Evolutionary conservation across 2,329 filamentous ascomycete genomes (phyloP).

Genomic region (Sclerotinia nivalis): DNA sequence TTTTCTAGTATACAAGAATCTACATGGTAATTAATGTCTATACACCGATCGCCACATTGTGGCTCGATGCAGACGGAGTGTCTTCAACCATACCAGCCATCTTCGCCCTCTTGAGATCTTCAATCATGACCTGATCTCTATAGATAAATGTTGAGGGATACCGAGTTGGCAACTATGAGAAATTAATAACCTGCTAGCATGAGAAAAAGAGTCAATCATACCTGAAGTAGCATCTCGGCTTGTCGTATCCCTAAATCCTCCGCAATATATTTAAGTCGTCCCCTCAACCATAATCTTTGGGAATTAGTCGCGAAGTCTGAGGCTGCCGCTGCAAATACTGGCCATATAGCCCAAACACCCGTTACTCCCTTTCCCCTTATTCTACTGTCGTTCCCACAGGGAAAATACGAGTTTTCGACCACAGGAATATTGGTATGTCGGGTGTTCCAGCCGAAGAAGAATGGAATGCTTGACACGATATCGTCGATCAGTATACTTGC

Average conservation of each 20-base stretch:
- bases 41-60: too few species aligned
- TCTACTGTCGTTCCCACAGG: constrained; percentile 48
- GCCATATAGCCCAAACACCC: constrained; percentile 35
- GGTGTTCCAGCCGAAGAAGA: constrained; percentile 53
- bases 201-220: constrained; percentile 8
- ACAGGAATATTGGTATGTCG: constrained; percentile 30
- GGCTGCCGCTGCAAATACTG: constrained; percentile 31
- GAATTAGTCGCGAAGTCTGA: constrained; percentile 34
- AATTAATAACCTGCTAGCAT: not conserved
- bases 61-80: too few species aligned
- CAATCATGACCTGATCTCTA: constrained; percentile 1
- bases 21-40: not conserved
- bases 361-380: constrained; percentile 28
- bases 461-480: constrained; percentile 60
- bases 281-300: constrained; percentile 31
- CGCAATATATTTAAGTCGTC: constrained; percentile 32
- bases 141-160: constrained; percentile 19
- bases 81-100: not conserved
- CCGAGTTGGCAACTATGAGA: not conserved
- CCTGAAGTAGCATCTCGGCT: constrained; percentile 31
- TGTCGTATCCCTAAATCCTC: constrained; percentile 34
- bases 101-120: not conserved
- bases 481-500: constrained; percentile 57
- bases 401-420: constrained; percentile 49
- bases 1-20: not conserved